Evolutionary conservation across 225 moss, liverwort and hornwort genomes (phyloP).

Genomic region (Neckera pumila): DNA sequence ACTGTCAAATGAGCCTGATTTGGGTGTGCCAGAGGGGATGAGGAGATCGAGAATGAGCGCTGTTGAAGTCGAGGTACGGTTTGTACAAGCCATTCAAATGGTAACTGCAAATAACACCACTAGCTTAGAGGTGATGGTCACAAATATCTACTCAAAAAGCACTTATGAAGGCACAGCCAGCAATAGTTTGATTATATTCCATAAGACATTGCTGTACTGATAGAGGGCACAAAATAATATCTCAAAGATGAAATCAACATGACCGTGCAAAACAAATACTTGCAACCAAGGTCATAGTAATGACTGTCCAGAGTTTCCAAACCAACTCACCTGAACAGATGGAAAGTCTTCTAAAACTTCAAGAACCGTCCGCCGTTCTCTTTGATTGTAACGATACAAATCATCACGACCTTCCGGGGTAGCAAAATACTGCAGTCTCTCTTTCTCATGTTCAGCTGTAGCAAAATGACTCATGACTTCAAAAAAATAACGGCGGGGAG

Average conservation of each 20-base stretch:
- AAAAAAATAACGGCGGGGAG: slow-evolving; percentile 83
- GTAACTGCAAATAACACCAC: slow-evolving; percentile 40
- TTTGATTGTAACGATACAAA: slow-evolving; percentile 90
- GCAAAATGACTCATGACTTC: slow-evolving; percentile 99
- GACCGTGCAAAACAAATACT: neutral
- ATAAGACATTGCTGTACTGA: neutral
- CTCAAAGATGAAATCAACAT: neutral
- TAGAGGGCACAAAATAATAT: neutral
- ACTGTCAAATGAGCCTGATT: slow-evolving; percentile 78
- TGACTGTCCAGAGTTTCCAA: neutral
- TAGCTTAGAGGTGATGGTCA: neutral
- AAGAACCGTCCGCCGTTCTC: slow-evolving; percentile 76
- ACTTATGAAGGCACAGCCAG: neutral
- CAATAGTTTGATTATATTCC: neutral
- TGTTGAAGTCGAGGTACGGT: slow-evolving; percentile 79
- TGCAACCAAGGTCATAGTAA: neutral
- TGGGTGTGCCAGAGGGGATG: slow-evolving; percentile 64
- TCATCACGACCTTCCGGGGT: slow-evolving; percentile 94
- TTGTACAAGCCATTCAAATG: slow-evolving; percentile 92
- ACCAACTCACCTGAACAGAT: slow-evolving; percentile 60
- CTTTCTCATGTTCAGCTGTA: slow-evolving; percentile 86
- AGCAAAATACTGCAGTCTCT: slow-evolving; percentile 87
- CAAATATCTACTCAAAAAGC: neutral
- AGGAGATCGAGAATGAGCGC: slow-evolving; percentile 86
- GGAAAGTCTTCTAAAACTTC: slow-evolving; percentile 92